These are phyloP conservation scores for Clavaria fumosa DNA, from an alignment of 768 basidiomycete species.

Conservation along the genomic window DNA sequence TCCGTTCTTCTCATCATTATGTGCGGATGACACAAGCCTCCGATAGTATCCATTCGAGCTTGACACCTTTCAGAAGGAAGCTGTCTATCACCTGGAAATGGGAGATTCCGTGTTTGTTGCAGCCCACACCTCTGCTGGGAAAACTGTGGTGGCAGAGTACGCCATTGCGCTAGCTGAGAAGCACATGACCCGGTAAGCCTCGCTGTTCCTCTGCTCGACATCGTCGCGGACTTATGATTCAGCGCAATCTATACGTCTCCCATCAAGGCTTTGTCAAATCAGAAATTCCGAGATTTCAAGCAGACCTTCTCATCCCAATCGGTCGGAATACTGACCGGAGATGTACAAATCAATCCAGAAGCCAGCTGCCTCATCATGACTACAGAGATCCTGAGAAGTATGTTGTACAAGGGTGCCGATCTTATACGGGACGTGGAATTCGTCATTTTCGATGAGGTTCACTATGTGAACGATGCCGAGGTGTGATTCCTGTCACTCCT, in stretches of 20 bases:
- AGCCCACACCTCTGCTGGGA: conserved; percentile 98
- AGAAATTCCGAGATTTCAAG: conserved; percentile 98
- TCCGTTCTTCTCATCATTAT: background rate
- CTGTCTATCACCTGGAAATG: conserved; percentile 92
- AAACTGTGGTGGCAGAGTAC: conserved; percentile 98
- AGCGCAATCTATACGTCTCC: conserved; percentile 98
- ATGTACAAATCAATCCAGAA: conserved; percentile 98
- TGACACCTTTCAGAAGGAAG: conserved; percentile 97
- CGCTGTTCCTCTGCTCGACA: background rate
- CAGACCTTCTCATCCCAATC: conserved; percentile 83
- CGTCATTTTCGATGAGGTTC: conserved; percentile 98
- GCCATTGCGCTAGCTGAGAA: conserved; percentile 93
- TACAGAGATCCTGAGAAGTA: conserved; percentile 92
- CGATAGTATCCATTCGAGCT: conserved; percentile 93
- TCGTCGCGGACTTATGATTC: conserved; percentile 1
- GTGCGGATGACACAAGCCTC: background rate
- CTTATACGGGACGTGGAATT: conserved; percentile 98
- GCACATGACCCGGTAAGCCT: conserved; percentile 87
- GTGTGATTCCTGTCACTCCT: conserved; percentile 24
- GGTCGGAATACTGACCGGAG: conserved; percentile 93
- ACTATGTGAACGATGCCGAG: conserved; percentile 99
- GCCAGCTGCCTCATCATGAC: conserved; percentile 96
- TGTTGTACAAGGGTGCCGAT: conserved; percentile 98
- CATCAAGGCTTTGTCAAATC: conserved; percentile 96
- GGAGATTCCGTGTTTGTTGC: conserved; percentile 99